Evolutionary conservation across 140 eudicot genomes (phyloP), one percentile per base, ranked within the genome.

Genomic region (Senecio squalidus): DNA sequence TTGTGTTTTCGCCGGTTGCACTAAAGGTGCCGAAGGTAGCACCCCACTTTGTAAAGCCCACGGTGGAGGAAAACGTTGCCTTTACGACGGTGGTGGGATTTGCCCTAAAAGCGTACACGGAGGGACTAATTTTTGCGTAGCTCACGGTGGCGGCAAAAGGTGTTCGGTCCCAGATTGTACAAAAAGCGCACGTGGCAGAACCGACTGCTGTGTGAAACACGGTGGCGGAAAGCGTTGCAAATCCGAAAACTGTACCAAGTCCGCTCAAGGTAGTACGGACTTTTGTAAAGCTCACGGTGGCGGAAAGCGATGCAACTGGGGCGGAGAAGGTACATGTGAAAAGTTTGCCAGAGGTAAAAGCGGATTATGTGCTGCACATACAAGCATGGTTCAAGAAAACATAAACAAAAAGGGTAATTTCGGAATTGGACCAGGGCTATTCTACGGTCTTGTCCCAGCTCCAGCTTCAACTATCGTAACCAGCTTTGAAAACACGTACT

Each of bases 201-300:
- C 98, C 11, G 91, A 81, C 41, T 83, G 94, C 60, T 91, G 96
- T 16, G 98, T 86, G 56, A 81, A 71, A 58, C 98, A 91, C n/a
- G 98, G 98, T 0, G 98, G 98, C 3, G 98, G 98, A 14, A 91
- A 86, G 62, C 80, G 98, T 11, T 91, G 98, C 15, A 79, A 70
- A 46, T 31, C 83, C 6, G 94, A 78, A 16, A 74, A 76, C 28
- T 91, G 98, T 25, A 84, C 71, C 3, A 91, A 91, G 71, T 86
- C 94, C 17, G 98, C 98, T 17, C 98, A 91, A 73, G 98, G 98
- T 3, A 91, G 98, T 68, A 91, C 98, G n/a, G n/a, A n/a, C n/a
- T n/a, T n/a, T n/a, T n/a, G n/a, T n/a, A n/a, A n/a, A n/a, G n/a
- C n/a, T n/a, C 98, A 86, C 15, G 98, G 98, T 0, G 98, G 98